Percentiles rank a stretch among this genome's conserved stretches.
Evolutionary conservation across 2,329 filamentous ascomycete genomes (phyloP).

Genomic region (Diaporthe sp.): DNA sequence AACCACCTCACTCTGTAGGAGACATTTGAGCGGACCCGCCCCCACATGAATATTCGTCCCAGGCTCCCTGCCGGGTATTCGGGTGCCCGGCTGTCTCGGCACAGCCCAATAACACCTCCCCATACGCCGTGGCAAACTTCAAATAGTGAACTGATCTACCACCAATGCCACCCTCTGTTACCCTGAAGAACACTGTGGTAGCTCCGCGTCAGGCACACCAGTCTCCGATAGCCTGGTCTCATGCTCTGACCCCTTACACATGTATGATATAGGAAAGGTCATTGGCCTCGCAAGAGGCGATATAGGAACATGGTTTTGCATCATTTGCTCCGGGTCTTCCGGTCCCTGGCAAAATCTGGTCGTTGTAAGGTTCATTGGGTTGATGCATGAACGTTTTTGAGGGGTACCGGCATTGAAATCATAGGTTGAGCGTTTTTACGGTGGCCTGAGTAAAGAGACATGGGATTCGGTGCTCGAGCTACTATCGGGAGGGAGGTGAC

Average conservation of each 20-base stretch:
- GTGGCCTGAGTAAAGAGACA: neutral
- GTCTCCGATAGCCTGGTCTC: neutral
- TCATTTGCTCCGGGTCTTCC: neutral
- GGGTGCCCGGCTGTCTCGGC: constrained; percentile 15
- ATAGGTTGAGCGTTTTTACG: neutral
- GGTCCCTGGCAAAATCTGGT: neutral
- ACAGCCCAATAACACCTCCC: neutral
- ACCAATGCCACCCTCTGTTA: constrained; percentile 9
- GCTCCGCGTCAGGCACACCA: neutral
- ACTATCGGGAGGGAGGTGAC: neutral
- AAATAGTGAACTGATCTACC: neutral
- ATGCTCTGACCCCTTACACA: neutral
- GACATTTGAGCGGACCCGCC: neutral
- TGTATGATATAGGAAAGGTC: neutral
- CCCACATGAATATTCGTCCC: neutral
- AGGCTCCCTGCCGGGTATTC: neutral
- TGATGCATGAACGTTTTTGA: neutral
- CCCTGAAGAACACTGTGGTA: neutral
- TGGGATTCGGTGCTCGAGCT: no score
- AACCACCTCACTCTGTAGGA: neutral
- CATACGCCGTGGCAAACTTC: neutral
- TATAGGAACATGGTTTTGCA: neutral
- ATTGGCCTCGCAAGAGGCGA: neutral
- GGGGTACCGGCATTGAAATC: neutral
- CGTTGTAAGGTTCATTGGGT: neutral